A percentile compares a stretch with the other conserved stretches of the same genome.
Evolutionary conservation across 805 yeast genomes (phyloP).

Genomic region (Nadsonia fulvescens): DNA sequence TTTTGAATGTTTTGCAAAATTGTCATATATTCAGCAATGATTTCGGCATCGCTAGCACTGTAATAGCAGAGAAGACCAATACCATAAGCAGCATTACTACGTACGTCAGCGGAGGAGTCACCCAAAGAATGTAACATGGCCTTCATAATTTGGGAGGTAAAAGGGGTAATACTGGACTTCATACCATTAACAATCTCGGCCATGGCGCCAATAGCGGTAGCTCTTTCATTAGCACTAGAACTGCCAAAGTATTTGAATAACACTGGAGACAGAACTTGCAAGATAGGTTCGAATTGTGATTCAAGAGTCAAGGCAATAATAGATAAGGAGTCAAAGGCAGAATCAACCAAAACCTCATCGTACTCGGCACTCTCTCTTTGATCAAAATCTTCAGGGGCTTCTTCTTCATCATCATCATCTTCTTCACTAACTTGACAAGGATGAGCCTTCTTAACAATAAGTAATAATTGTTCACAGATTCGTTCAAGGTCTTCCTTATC

Average conservation of each 20-base stretch:
- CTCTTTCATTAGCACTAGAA: slow-evolving; percentile 57
- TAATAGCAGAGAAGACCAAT: slow-evolving; percentile 55
- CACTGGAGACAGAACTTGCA: slow-evolving; percentile 50
- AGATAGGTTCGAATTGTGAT: slow-evolving; percentile 56
- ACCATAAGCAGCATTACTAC: slow-evolving; percentile 93
- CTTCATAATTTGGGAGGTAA: slow-evolving; percentile 49
- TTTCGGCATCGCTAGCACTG: slow-evolving; percentile 34
- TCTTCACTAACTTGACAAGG: slow-evolving; percentile 60
- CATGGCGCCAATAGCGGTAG: slow-evolving; percentile 69
- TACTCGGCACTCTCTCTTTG: slow-evolving; percentile 23
- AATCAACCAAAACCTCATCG: slow-evolving; percentile 60
- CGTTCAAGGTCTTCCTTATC: slow-evolving; percentile 39
- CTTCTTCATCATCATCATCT: slow-evolving; percentile 32
- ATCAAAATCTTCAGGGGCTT: slow-evolving; percentile 34
- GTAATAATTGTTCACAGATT: slow-evolving; percentile 53
- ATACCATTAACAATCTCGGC: slow-evolving; percentile 78
- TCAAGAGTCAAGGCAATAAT: slow-evolving; percentile 62
- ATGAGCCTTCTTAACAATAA: slow-evolving; percentile 65
- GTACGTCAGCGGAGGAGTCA: slow-evolving; percentile 70
- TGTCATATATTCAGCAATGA: slow-evolving; percentile 44
- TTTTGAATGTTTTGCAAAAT: slow-evolving; percentile 53
- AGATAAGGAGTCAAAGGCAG: slow-evolving; percentile 72
- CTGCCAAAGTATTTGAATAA: slow-evolving; percentile 39
- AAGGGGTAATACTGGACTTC: slow-evolving; percentile 42
- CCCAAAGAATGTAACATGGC: slow-evolving; percentile 51